Evolutionary conservation across 75 land plant species (phyloP).

Genomic region (Pinus taeda): DNA sequence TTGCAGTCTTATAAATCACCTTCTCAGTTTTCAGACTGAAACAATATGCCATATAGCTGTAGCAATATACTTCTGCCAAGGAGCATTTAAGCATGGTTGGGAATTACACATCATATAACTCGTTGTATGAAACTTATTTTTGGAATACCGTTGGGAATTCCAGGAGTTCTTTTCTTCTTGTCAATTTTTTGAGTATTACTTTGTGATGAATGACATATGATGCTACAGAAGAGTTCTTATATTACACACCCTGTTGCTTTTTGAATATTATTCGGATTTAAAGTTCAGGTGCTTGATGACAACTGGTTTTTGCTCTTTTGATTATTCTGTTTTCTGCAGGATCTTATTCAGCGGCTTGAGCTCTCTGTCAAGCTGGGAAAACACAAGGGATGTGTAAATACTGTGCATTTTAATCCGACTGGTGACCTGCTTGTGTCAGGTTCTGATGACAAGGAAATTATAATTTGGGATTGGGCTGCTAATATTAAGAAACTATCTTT

Average conservation of each 20-base stretch:
- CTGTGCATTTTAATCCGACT: slow-evolving; percentile 58
- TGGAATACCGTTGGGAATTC: neutral
- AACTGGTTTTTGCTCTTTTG: neutral
- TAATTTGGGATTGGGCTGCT: slow-evolving; percentile 78
- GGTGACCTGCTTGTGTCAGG: slow-evolving; percentile 75
- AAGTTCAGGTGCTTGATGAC: neutral
- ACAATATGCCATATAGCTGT: neutral
- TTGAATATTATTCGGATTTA: neutral
- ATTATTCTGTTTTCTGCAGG: slow-evolving; percentile 28
- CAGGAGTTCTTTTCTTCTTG: neutral
- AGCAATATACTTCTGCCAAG: neutral
- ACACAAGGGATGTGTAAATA: slow-evolving; percentile 78
- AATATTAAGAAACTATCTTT: slow-evolving; percentile 46
- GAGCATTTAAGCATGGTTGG: neutral
- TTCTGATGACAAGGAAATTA: slow-evolving; percentile 70
- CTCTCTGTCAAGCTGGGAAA: slow-evolving; percentile 33
- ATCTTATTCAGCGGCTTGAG: slow-evolving; percentile 57
- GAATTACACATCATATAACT: neutral
- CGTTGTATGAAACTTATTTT: neutral
- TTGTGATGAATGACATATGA: neutral
- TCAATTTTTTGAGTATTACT: neutral
- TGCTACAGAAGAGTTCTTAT: neutral
- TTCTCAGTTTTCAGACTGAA: neutral
- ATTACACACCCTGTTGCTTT: neutral
- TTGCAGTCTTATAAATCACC: neutral